Base-by-base conservation (phyloP, 192 early-diverging fungal species). In the Backusella psychrophila region DNA sequence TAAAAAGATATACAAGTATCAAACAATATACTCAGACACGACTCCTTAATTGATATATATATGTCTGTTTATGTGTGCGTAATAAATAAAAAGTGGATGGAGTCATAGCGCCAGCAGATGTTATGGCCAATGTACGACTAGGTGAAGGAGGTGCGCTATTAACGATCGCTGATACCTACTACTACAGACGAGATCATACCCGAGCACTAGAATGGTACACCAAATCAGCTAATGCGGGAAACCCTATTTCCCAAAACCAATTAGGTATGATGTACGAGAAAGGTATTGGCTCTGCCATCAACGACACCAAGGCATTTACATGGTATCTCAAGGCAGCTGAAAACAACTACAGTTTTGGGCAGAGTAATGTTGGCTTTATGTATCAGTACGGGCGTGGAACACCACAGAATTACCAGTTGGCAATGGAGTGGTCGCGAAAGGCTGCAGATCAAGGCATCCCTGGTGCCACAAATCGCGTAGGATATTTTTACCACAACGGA, bases 321-420 rank as follows among this genome's bases (percentile, higher is more conserved):
- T 89, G 93, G 82, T 88, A 94, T 72, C 82, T 89, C 31, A 82
- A 86, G 65, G 88, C 93, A 12, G 92, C 93, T 0, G 75, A 91
- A 52, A 82, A 89, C 46, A 88, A 90, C 74, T 91, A 94, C 78
- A 88, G 93, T 11, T 90, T 89, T 90, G 93, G 94, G 5, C 93
- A 95, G 75, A 93, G 91, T 83, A 95, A 94, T 73, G 84, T 94
- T 11, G 95, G 91, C 0, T 91, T 85, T 72, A 94, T 93, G 76
- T 89, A 91, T 70, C 88, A 90, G 31, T 92, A 89, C 69, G 95
- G 93, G 4, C 83, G 92, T 42, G 94, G 94, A 0, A 14, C 8
- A 2, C 0, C 56, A 4, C 56, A 59, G 23, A 26, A 59, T 5
- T 59, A 59, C 12, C 56, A 59, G 12, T 59, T 59, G 69, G 87